phyloP scores from a whole-genome alignment of 2,329 filamentous ascomycete genomes.

The Penicillium olsonii region DNA sequence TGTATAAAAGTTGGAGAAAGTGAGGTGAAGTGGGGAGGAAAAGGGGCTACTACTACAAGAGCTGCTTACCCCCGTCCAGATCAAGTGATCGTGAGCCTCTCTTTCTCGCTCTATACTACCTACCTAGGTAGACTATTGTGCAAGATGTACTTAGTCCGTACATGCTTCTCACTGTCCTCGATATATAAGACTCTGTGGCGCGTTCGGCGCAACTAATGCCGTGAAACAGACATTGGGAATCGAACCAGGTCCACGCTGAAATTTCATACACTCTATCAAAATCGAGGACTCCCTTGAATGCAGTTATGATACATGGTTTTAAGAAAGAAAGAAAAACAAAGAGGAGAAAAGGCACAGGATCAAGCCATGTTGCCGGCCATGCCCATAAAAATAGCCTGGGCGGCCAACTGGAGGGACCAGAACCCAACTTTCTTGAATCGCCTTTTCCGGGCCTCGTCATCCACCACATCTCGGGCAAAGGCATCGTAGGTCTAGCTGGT shows the following conservation, averaged over 20 bases:
- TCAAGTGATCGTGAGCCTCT: too few species aligned
- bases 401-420: constrained; percentile 90
- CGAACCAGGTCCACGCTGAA: not conserved
- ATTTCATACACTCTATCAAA: not conserved
- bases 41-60: not conserved
- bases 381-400: constrained; percentile 91
- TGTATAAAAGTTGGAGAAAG: not conserved
- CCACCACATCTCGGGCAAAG: constrained; percentile 86
- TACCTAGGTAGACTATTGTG: too few species aligned
- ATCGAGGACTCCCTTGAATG: not conserved
- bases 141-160: too few species aligned
- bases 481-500: constrained; percentile 74
- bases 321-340: not conserved
- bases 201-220: constrained; percentile 5
- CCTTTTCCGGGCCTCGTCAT: constrained; percentile 81
- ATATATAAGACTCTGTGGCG: not conserved
- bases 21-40: not conserved
- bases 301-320: not conserved
- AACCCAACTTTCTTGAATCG: constrained; percentile 94
- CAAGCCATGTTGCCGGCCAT: constrained; percentile 78
- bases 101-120: too few species aligned
- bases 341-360: constrained; percentile 27
- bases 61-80: too few species aligned
- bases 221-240: constrained; percentile 2
- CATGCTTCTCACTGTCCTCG: too few species aligned